Base-by-base conservation (phyloP, 805 yeast genomes). In the Zygoascus tannicola region DNA sequence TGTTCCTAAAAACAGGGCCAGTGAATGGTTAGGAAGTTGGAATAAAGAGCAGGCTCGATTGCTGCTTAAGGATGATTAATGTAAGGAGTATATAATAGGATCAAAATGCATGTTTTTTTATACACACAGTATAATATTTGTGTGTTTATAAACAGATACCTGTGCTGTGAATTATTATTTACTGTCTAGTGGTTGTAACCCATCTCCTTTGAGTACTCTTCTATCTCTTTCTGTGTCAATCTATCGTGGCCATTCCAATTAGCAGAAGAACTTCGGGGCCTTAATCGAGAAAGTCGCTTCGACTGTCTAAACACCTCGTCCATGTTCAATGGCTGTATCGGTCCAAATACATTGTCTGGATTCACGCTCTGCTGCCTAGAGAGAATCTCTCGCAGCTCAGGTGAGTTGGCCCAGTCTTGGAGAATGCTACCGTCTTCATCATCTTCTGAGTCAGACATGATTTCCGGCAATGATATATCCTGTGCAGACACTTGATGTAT, bases 341-440 rank as follows among this genome's bases (percentile, higher is more conserved):
- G 80, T 0, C 94, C 95, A 64, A 86, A 85, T 1, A 85, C 73
- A 16, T 69, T 58, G 48, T 70, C 76, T 0, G 92, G 88, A 55
- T 85, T 80, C 48, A 80, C 64, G 22, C 57, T 58, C 40, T 48
- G 59, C 55, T 77, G 81, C 47, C 70, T 74, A 19, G 61, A 55
- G 32, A 78, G 61, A 30, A 70, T 64, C 23, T 66, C 64, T 35
- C 69, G 68, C 42, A 79, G 58, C 46, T 71, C 73, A 3, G 83
- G 80, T 1, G 81, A 71, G 44, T 69, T 66, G 2, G 84, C 85
- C 85, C 85, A 80, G 35, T 71, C 72, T 35, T 71, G 70, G 35
- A 77, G 59, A 14, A 71, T 67, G 30, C 66, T 64, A 14, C 72
- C 70, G 15, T 67, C 68, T 12, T 69, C 76, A 40, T 71, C 78